phyloP scores from a whole-genome alignment of 2,329 filamentous ascomycete genomes.

The Aspergillus sp. region DNA sequence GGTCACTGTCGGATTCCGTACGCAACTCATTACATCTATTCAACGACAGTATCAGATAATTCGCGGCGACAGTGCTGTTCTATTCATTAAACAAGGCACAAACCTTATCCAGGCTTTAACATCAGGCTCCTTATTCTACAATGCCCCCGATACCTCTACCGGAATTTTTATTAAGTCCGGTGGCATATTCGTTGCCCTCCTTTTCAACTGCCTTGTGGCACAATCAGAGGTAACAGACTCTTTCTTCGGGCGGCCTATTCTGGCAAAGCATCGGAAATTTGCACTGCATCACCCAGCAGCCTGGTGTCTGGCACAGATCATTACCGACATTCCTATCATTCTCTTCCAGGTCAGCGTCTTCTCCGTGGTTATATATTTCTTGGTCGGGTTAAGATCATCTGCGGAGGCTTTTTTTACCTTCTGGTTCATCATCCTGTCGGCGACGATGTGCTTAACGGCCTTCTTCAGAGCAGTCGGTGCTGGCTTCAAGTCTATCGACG shows the following conservation, averaged over 20 bases:
- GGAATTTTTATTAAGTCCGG: conserved; percentile 69
- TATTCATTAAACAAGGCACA: conserved; percentile 65
- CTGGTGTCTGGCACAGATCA: conserved; percentile 48
- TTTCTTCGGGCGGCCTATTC: conserved; percentile 63
- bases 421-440: conserved; percentile 58
- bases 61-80: conserved; percentile 66
- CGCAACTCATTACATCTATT: conserved; percentile 62
- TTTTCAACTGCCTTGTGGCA: conserved; percentile 64
- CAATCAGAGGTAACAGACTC: conserved; percentile 70
- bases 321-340: conserved; percentile 59
- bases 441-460: conserved; percentile 62
- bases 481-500: conserved; percentile 61
- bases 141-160: conserved; percentile 59
- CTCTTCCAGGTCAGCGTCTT: conserved; percentile 65
- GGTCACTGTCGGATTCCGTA: conserved; percentile 58
- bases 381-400: conserved; percentile 59
- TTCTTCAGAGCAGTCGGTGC: conserved; percentile 63
- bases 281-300: conserved; percentile 61
- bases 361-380: conserved; percentile 65
- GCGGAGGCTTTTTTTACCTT: conserved; percentile 66
- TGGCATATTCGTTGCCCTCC: conserved; percentile 66
- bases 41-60: conserved; percentile 68
- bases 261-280: conserved; percentile 63
- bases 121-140: conserved; percentile 70
- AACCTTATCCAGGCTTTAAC: conserved; percentile 66